Evolutionary conservation across 2,329 filamentous ascomycete species (phyloP), one percentile per base, ranked within the genome.

Genomic region (Akanthomyces dipterigenus): DNA sequence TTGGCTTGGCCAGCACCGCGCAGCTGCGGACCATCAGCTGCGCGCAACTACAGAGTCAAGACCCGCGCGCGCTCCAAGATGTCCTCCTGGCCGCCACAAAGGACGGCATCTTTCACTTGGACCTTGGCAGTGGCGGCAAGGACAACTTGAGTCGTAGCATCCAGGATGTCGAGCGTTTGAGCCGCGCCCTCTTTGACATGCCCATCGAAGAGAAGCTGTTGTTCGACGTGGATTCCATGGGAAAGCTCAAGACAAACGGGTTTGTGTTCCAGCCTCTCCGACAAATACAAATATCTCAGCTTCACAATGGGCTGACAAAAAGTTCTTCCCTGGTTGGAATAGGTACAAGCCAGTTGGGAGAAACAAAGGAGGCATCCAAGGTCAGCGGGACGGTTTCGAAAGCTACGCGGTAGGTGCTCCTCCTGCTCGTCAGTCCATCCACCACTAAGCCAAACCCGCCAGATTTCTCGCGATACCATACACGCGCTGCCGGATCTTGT

Each of bases 361-460:
- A n/a, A 57, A 57, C 20, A 57, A 38, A 38, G 55, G 55, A 16
- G 55, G 55, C 7, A 48, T 57, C 22, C 4, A 48, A 18, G 42
- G 55, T 5, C 55, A 57, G n/a, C 42, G 20, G 18, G 55, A 57
- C 20, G 42, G 55, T 26, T 57, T 57, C 22, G 42, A 57, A 48
- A 57, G 55, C 55, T 57, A 57, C n/a, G 55, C 42, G 11, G 42
- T 48, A 48, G 3, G 42, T 26, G 8, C 22, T 7, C 5, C 20
- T 8, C 26, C 28, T 2, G 3, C 8, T 34, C 9, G 5, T n/a
- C 34, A 11, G 9, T 9, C 3, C 1, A 11, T 3, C 2, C 12
- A 24, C 8, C 20, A n/a, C 22, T 55, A n/a, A 24, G 6, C n/a
- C 18, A 5, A 26, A 1, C 7, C 42, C 3, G 3, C 7, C 18